These are phyloP conservation scores for Voacanga thouarsii DNA, from an alignment of 257 asterid species.

Conservation along the genomic window DNA sequence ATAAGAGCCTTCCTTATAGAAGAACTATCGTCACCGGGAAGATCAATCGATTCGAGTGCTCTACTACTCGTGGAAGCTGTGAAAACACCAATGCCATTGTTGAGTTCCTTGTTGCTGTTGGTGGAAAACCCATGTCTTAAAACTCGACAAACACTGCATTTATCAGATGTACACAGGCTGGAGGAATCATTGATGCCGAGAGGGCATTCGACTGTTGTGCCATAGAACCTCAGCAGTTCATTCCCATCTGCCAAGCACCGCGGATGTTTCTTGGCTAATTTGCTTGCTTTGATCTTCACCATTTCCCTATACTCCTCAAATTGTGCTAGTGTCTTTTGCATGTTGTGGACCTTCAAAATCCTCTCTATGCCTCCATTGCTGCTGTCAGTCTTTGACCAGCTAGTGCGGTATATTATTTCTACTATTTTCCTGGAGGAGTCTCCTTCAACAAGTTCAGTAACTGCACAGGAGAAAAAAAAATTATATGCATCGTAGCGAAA, in stretches of 20 bases:
- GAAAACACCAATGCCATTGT: constrained; percentile 62
- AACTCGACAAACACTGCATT: constrained; percentile 64
- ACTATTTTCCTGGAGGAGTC: constrained; percentile 88
- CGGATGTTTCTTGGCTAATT: constrained; percentile 71
- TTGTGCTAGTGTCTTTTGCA: constrained; percentile 73
- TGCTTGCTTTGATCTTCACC: constrained; percentile 77
- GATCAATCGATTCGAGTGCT: constrained; percentile 60
- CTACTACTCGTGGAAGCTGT: constrained; percentile 81
- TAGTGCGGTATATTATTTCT: constrained; percentile 76
- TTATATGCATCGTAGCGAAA: background rate
- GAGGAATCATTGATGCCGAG: constrained; percentile 57
- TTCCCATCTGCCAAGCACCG: constrained; percentile 97
- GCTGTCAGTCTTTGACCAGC: constrained; percentile 43
- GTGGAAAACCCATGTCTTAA: constrained; percentile 63
- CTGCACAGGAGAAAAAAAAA: constrained; percentile 30
- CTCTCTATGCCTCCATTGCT: constrained; percentile 50
- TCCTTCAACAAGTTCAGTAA: constrained; percentile 76
- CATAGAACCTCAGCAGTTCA: constrained; percentile 78
- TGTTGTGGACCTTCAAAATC: constrained; percentile 84
- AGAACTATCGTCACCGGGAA: constrained; percentile 13
- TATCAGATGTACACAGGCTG: constrained; percentile 52
- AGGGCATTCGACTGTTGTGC: constrained; percentile 58
- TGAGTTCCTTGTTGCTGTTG: constrained; percentile 37
- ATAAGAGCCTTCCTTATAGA: constrained; percentile 52
- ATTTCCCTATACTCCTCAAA: constrained; percentile 82